Evolutionary conservation across 2,329 filamentous ascomycete genomes (phyloP).

Genomic region (Colletotrichum sp.): DNA sequence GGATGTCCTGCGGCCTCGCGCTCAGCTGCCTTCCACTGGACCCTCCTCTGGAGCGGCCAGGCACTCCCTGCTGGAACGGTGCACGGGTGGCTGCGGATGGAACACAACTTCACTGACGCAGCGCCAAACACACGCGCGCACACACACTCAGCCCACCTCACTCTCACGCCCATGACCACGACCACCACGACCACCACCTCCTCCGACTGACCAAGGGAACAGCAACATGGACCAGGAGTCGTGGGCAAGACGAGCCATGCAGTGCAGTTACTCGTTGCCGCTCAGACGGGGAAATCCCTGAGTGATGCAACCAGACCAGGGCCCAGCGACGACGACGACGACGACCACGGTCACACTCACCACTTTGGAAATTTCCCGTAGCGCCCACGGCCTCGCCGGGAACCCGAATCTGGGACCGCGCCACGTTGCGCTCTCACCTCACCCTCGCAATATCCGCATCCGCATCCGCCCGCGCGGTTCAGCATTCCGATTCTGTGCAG

Average conservation of each 20-base stretch:
- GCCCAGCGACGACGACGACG: background rate
- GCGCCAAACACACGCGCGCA: background rate
- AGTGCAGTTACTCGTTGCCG: background rate
- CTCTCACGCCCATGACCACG: no score
- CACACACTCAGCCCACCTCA: background rate
- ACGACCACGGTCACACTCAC: background rate
- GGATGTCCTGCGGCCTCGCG: background rate
- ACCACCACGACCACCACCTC: background rate
- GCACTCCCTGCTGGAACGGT: background rate
- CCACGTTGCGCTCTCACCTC: background rate
- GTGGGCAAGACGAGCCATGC: background rate
- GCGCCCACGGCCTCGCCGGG: constrained; percentile 10
- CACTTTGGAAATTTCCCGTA: background rate
- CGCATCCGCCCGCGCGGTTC: no score
- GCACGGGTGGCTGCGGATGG: background rate
- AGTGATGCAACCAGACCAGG: background rate
- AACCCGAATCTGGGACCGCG: background rate
- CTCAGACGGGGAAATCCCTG: background rate
- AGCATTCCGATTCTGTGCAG: no score
- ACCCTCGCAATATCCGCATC: background rate
- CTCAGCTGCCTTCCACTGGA: background rate
- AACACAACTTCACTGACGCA: background rate
- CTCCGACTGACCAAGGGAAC: background rate
- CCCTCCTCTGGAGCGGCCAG: background rate
- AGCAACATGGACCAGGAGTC: background rate